phyloP scores from a whole-genome alignment of 2,329 filamentous ascomycete genomes.

The Cytospora mali region DNA sequence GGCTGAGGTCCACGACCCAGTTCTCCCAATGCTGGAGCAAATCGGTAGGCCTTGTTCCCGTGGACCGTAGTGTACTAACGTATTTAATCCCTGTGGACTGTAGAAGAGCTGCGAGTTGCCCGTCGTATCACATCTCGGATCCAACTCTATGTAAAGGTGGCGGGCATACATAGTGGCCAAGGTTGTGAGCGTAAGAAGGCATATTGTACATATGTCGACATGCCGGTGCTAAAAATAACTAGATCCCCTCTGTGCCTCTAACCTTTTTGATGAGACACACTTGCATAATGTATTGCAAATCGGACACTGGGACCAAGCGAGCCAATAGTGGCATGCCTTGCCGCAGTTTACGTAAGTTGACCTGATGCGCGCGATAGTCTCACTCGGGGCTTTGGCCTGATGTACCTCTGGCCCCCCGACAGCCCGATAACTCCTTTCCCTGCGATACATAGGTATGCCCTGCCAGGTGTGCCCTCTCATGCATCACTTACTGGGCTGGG shows the following conservation, averaged over 20 bases:
- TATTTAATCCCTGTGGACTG: too few species aligned
- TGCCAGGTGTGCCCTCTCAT: too few species aligned
- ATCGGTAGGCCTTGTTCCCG: too few species aligned
- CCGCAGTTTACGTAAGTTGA: neutral
- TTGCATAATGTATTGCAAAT: neutral
- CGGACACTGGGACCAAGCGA: neutral
- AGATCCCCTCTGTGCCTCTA: neutral
- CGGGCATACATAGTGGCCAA: too few species aligned
- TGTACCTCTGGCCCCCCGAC: too few species aligned
- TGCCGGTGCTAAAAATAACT: neutral
- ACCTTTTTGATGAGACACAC: neutral
- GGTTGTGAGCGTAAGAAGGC: neutral
- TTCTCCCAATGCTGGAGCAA: too few species aligned
- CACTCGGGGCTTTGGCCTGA: neutral
- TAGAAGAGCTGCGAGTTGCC: neutral
- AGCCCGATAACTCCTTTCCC: too few species aligned
- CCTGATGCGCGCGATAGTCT: neutral
- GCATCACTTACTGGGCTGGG: neutral
- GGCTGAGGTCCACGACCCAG: too few species aligned
- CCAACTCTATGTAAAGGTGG: too few species aligned
- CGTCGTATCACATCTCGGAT: neutral
- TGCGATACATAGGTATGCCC: too few species aligned
- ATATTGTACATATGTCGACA: too few species aligned
- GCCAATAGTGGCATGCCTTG: neutral
- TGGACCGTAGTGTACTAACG: too few species aligned